phyloP scores from a whole-genome alignment of 495 filamentous ascomycete genomes.

The Aspergillus ellipticus region DNA sequence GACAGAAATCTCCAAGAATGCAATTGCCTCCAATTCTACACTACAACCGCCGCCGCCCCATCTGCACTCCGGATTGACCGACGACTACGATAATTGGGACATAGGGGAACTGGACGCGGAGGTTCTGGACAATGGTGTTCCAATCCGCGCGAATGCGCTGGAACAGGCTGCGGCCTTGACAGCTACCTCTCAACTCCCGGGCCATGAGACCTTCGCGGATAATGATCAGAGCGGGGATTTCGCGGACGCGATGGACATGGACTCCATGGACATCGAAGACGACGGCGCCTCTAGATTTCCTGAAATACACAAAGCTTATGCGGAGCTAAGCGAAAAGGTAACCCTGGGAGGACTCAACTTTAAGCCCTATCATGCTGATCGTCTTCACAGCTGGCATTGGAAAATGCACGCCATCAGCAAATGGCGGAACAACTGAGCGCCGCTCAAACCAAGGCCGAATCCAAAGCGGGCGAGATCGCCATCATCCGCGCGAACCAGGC shows the following conservation, averaged over 20 bases:
- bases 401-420: slow-evolving; percentile 36
- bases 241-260: slow-evolving; percentile 16
- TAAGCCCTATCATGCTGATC: slow-evolving; percentile 20
- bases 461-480: slow-evolving; percentile 63
- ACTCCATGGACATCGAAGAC: slow-evolving; percentile 18
- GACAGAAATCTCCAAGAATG: neutral
- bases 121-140: slow-evolving; percentile 42
- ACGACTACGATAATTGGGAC: slow-evolving; percentile 53
- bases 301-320: slow-evolving; percentile 8
- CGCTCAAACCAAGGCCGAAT: slow-evolving; percentile 46
- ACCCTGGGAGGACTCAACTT: neutral
- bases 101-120: slow-evolving; percentile 54
- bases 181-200: slow-evolving; percentile 11
- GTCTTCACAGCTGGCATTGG: slow-evolving; percentile 46
- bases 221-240: slow-evolving; percentile 6
- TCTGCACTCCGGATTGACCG: slow-evolving; percentile 40
- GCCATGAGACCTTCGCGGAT: slow-evolving; percentile 8
- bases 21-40: slow-evolving; percentile 13
- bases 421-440: slow-evolving; percentile 45
- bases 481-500: slow-evolving; percentile 63
- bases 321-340: slow-evolving; percentile 34
- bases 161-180: slow-evolving; percentile 27
- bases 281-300: slow-evolving; percentile 4
- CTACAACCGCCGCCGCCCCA: slow-evolving; percentile 31
- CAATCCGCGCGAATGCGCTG: slow-evolving; percentile 18